These are phyloP conservation scores for Mortierella sp. DNA, from an alignment of 371 early-diverging fungal species.

Conservation along the genomic window DNA sequence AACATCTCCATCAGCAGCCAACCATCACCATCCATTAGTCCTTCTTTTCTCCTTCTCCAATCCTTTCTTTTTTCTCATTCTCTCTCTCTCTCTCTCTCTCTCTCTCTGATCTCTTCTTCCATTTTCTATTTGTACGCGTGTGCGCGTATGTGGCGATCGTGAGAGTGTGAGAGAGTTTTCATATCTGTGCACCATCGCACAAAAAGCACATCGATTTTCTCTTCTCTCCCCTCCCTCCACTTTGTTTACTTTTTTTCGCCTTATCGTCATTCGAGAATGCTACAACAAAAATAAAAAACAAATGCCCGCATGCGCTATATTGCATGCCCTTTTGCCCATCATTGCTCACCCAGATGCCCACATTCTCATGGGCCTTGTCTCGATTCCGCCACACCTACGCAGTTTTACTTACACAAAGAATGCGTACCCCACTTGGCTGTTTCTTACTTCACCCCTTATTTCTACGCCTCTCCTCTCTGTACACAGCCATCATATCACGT, in stretches of 20 bases:
- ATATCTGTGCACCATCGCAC: slow-evolving; percentile 3
- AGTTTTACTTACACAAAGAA: too few species aligned
- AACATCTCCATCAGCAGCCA: background rate
- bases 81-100: background rate
- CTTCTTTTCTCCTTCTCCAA: background rate
- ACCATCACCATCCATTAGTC: background rate
- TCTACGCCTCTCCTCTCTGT: background rate
- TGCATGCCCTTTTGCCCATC: background rate
- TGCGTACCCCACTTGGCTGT: background rate
- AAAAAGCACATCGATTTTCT: background rate
- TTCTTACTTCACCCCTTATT: background rate
- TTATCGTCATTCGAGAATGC: background rate
- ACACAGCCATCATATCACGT: background rate
- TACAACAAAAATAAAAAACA: background rate
- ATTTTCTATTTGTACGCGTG: background rate
- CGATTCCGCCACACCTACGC: background rate
- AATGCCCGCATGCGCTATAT: background rate
- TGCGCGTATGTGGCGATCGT: background rate
- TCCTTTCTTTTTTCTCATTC: background rate
- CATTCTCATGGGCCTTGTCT: background rate
- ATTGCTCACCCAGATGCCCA: background rate
- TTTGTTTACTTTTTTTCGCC: background rate
- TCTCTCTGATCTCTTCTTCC: background rate
- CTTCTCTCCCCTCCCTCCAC: background rate
- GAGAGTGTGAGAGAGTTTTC: background rate